Base-by-base conservation (phyloP, 176 grass and related monocot genomes). In the Phoenix dactylifera region DNA sequence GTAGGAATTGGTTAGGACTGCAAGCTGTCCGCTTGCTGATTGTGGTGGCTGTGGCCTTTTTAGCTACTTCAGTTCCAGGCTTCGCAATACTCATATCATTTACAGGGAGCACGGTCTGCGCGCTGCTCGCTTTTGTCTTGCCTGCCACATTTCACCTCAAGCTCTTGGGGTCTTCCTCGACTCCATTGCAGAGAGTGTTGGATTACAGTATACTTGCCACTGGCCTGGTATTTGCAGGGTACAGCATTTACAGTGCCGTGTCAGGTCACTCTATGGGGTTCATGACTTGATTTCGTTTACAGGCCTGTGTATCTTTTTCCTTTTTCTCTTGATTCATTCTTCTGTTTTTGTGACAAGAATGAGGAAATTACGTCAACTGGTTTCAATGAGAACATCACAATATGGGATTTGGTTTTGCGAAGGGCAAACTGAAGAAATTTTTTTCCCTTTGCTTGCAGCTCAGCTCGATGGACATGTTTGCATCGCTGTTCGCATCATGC, bases 11-110 rank as follows among this genome's bases (percentile, higher is more conserved):
- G 67, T 20, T 80, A 20, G 61, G 64, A 10, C 49, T 82, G 77
- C 78, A 96, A 39, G 55, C 30, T 25, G 82, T 80, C 69, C 86
- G 92, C 25, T 54, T 82, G 6, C 32, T 79, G 2, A 66, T 68
- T 52, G 66, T 90, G 52, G 29, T 16, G 5, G 6, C 75, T 26
- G 44, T 96, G 26, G 58, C 72, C 5, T 32, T 77, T 44, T 74
- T 96, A 69, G 86, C 86, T 4, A 87, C 91, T 44, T 85, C 56
- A 58, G 73, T 96, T 10, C 92, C 86, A 22, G 83, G 75, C 22
- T 96, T 96, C 4, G 83, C 83, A 15, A 63, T 72, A 1, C 90
- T 85, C 63, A 72, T 96, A 68, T 84, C 91, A 10, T 90, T 96
- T 18, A 81, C 87, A 0, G 86, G 86, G 58, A 90, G 92, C 75